phyloP scores from a whole-genome alignment of 2,329 filamentous ascomycete species.

The Claviceps sp. region DNA sequence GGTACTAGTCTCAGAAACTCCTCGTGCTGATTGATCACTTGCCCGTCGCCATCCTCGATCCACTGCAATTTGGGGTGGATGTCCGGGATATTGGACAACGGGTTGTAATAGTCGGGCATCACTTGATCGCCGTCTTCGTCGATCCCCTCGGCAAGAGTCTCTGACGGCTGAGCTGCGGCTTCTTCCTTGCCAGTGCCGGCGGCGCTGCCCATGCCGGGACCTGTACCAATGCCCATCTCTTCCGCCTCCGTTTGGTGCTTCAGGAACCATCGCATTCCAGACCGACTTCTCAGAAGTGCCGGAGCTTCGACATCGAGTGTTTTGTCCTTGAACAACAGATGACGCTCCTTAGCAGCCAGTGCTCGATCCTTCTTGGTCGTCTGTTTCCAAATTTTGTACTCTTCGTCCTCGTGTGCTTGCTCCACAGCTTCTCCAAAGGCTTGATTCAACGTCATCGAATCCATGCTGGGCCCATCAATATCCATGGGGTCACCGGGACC shows the following conservation, averaged over 20 bases:
- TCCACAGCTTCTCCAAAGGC: slow-evolving; percentile 54
- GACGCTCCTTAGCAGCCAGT: slow-evolving; percentile 69
- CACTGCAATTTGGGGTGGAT: slow-evolving; percentile 67
- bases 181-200: slow-evolving; percentile 31
- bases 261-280: slow-evolving; percentile 80
- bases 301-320: slow-evolving; percentile 79
- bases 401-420: slow-evolving; percentile 77
- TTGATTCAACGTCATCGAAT: slow-evolving; percentile 48
- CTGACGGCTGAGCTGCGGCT: slow-evolving; percentile 35
- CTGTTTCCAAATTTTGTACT: slow-evolving; percentile 98
- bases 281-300: slow-evolving; percentile 70
- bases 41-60: slow-evolving; percentile 79
- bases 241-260: slow-evolving; percentile 63
- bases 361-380: slow-evolving; percentile 95
- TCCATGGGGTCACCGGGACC: slow-evolving; percentile 82
- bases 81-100: slow-evolving; percentile 74
- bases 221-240: slow-evolving; percentile 27
- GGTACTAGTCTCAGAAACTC: slow-evolving; percentile 71
- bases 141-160: slow-evolving; percentile 89
- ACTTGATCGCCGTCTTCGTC: slow-evolving; percentile 74
- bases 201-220: slow-evolving; percentile 23
- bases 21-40: slow-evolving; percentile 77
- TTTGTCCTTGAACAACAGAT: slow-evolving; percentile 73
- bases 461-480: slow-evolving; percentile 62
- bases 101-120: slow-evolving; percentile 89